Evolutionary conservation across 495 filamentous ascomycete genomes (phyloP).

Genomic region (Annulohypoxylon moriforme): DNA sequence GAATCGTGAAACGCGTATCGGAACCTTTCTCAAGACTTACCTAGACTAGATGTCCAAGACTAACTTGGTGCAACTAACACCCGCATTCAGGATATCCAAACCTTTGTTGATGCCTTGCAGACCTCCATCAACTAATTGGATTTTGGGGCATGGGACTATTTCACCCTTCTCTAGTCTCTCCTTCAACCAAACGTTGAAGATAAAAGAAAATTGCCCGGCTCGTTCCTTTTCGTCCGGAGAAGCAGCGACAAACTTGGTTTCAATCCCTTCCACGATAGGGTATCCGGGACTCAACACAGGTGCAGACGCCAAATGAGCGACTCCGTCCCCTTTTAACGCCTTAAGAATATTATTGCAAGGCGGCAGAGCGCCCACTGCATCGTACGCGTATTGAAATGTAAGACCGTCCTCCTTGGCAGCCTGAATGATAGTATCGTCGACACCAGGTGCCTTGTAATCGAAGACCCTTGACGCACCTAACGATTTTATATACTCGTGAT

Average conservation of each 20-base stretch:
- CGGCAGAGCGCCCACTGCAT: slow-evolving; percentile 50
- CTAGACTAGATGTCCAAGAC: slow-evolving; percentile 20
- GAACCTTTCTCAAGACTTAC: too few relatives aligned
- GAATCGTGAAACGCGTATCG: background rate
- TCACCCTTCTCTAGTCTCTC: slow-evolving; percentile 54
- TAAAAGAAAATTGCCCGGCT: slow-evolving; percentile 52
- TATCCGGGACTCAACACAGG: slow-evolving; percentile 47
- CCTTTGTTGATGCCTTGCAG: slow-evolving; percentile 57
- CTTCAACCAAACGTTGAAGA: slow-evolving; percentile 58
- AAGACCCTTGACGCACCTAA: slow-evolving; percentile 63
- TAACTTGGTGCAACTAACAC: slow-evolving; percentile 57
- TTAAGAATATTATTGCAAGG: slow-evolving; percentile 28
- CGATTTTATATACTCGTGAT: slow-evolving; percentile 57
- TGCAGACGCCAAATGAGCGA: slow-evolving; percentile 54
- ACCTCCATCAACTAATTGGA: slow-evolving; percentile 57
- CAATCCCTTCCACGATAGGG: slow-evolving; percentile 52
- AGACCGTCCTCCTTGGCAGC: slow-evolving; percentile 57
- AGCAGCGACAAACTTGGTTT: slow-evolving; percentile 56
- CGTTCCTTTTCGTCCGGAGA: slow-evolving; percentile 50
- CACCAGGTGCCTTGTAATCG: slow-evolving; percentile 59
- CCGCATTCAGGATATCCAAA: slow-evolving; percentile 54
- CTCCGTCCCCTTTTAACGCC: slow-evolving; percentile 41
- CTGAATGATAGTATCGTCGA: slow-evolving; percentile 57
- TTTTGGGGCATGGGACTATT: slow-evolving; percentile 60
- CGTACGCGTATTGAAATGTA: slow-evolving; percentile 56